Conservation (phyloP, 108 stramenopile species). For the Ochromonas danica region DNA sequence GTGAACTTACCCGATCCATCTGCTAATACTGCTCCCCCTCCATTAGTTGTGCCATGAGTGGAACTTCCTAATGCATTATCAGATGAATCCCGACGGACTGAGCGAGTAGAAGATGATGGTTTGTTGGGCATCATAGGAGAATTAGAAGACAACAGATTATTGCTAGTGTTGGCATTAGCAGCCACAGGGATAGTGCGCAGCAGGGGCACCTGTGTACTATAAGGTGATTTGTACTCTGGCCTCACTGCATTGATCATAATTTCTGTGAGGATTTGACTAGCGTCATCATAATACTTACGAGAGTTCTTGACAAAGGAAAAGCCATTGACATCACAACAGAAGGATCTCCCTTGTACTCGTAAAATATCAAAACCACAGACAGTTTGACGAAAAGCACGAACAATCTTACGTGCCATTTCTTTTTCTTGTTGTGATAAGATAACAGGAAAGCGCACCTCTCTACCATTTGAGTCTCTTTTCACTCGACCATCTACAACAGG, state of each 20-base stretch:
- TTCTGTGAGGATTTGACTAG: conserved; percentile 58
- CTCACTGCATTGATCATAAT: background rate
- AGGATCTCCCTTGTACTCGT: conserved; percentile 69
- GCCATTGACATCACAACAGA: conserved; percentile 99
- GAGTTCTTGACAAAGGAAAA: conserved; percentile 91
- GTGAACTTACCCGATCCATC: no score
- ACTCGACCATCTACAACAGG: conserved; percentile 97
- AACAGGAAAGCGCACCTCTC: conserved; percentile 93
- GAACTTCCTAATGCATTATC: background rate
- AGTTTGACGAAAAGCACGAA: conserved; percentile 81
- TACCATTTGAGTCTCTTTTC: conserved; percentile 85
- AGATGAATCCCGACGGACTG: background rate
- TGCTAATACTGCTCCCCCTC: no score
- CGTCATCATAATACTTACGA: conserved; percentile 93
- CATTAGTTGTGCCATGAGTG: background rate
- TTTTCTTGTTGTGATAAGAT: conserved; percentile 90
- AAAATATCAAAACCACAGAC: conserved; percentile 98
- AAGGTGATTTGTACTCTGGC: conserved; percentile 29
- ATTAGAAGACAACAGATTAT: background rate
- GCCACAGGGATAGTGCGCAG: no score
- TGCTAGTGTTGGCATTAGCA: background rate
- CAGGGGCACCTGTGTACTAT: background rate
- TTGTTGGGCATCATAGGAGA: background rate
- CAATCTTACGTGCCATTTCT: conserved; percentile 62
- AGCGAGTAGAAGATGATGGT: background rate